Base-by-base conservation (phyloP, 495 filamentous ascomycete genomes). In the Achaetomiella virescens region DNA sequence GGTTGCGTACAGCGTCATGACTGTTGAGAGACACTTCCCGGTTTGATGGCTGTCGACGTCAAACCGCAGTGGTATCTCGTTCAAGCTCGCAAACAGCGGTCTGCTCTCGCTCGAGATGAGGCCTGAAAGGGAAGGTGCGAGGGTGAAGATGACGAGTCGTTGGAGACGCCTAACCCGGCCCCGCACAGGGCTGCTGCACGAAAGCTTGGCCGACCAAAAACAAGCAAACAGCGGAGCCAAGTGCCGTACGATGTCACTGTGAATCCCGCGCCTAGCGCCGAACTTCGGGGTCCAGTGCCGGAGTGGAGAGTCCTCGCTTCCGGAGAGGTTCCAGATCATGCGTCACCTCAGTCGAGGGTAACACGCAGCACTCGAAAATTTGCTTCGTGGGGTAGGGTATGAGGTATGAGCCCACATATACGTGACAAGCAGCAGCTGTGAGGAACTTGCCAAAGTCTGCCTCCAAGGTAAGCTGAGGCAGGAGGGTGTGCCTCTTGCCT, bases 1-100 rank as follows among this genome's bases (percentile, higher is more conserved):
- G n/a, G 72, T 53, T 48, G 71, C 78, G 48, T 73, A 76, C 12
- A 82, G 59, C 55, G 76, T 69, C 76, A 77, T 78, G 33, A 37
- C 31, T 38, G 21, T 2, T 9, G 21, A 9, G 5, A 17, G 10
- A 15, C 12, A 4, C 14, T 15, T 11, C n/a, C 6, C 38, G n/a
- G n/a, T 8, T 33, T 24, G 0, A 9, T 44, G 24, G 4, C 15
- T 17, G 21, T 40, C 7, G 15, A 41, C 11, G 49, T 42, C 49
- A 33, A 40, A 50, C 14, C 18, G 40, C n/a, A 21, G 17, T 15
- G 7, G 2, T 21, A 5, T 8, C 24, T 7, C 31, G 29, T 25
- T n/a, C 20, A 31, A 37, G 27, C 14, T 18, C 15, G 4, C 1
- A 53, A 27, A 29, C 2, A 27, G 47, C 24, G 33, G 29, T 24